Evolutionary conservation across 192 early-diverging fungal species (phyloP), one percentile per base, ranked within the genome.

Genomic region (Linnemannia zychae): DNA sequence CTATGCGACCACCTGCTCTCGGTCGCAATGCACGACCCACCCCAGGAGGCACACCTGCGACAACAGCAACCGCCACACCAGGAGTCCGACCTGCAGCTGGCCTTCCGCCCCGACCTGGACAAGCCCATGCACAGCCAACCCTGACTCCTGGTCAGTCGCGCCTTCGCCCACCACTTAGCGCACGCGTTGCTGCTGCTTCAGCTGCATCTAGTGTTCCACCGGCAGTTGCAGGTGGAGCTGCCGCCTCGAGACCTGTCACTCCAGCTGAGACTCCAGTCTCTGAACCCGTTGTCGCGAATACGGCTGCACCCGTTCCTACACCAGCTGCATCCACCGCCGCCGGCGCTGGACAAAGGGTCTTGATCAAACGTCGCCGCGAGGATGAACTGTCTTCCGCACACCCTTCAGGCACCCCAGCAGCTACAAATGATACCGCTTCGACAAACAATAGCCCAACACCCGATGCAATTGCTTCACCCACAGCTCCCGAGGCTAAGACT

Each of bases 291-390:
- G 24, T 24, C 7, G 15, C 57, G 57, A 63, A 31, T 24, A 13
- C 57, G 0, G 12, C 57, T 31, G 16, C 34, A 1, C 52, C 48
- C 20, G 33, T 65, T 4, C 47, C 71, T 28, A 28, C 52, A 9
- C 24, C 44, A 1, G 31, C 34, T 15, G 47, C 79, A 6, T 7
- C 73, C 48, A 20, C 71, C 6, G 67, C 52, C 3, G 33, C 57
- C 7, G 12, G 67, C 1, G 37, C 53, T 33, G 60, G 60, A 44
- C 22, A 71, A 24, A 36, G 77, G 33, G 63, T 78, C 9, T 49
- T 85, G 40, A 75, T 85, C 24, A 79, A 79, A 52, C 83, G 83
- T 40, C 83, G 83, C 15, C 52, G 74, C 44, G 83, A 79, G 37
- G 78, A 79, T 15, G 83, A 85, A 18, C 47, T 85, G 37, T 68